These are phyloP conservation scores for Ophiocordyceps camponoti-saundersi DNA, from an alignment of 2,329 filamentous ascomycete genomes.

Conservation along the genomic window DNA sequence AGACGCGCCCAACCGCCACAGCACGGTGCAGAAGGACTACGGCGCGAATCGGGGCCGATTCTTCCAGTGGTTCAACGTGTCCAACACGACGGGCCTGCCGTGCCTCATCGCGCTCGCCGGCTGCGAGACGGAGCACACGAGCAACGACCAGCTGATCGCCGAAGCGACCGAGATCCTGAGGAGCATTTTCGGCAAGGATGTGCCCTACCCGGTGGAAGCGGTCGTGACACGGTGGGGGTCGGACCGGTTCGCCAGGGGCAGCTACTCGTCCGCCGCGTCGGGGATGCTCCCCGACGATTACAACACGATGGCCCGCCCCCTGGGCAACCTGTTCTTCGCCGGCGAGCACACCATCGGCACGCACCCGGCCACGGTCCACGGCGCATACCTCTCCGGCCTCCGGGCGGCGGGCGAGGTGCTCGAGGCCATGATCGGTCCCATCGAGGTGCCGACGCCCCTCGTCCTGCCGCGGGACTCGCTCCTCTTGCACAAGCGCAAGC, in stretches of 20 bases:
- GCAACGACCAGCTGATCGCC: slow-evolving; percentile 56
- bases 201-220: slow-evolving; percentile 68
- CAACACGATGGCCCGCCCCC: slow-evolving; percentile 67
- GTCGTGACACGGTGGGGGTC: slow-evolving; percentile 86
- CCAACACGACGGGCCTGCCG: slow-evolving; percentile 74
- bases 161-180: slow-evolving; percentile 70
- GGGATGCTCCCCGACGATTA: slow-evolving; percentile 76
- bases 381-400: slow-evolving; percentile 85
- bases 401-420: slow-evolving; percentile 78
- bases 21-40: slow-evolving; percentile 67
- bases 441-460: slow-evolving; percentile 59
- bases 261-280: slow-evolving; percentile 85
- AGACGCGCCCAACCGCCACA: slow-evolving; percentile 50
- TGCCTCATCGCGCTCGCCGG: slow-evolving; percentile 82
- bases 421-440: slow-evolving; percentile 63
- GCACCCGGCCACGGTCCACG: slow-evolving; percentile 92
- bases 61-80: slow-evolving; percentile 95
- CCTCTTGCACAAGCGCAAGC: slow-evolving; percentile 38
- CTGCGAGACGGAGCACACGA: slow-evolving; percentile 64
- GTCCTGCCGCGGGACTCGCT: slow-evolving; percentile 46
- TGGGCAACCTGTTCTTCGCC: slow-evolving; percentile 86
- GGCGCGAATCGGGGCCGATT: slow-evolving; percentile 67
- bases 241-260: slow-evolving; percentile 81
- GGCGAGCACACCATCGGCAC: slow-evolving; percentile 93
- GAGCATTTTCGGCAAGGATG: slow-evolving; percentile 52